phyloP scores from a whole-genome alignment of 306 rosid species.

The Erythrophleum fordii region DNA sequence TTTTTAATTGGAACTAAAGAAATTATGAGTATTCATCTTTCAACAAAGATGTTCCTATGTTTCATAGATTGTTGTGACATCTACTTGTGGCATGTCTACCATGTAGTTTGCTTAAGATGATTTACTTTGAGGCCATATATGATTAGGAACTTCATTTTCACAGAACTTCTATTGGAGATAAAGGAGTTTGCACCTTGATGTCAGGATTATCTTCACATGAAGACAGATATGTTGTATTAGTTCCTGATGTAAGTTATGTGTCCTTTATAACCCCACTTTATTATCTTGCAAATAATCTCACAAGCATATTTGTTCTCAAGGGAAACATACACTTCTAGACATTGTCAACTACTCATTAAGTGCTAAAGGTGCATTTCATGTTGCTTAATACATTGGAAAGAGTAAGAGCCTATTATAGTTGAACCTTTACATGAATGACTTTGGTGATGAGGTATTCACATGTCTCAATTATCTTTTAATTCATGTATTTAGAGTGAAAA shows the following conservation, averaged over 20 bases:
- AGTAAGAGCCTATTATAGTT: constrained; percentile 73
- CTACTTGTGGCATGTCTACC: constrained; percentile 25
- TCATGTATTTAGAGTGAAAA: constrained; percentile 3
- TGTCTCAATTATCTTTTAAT: constrained; percentile 29
- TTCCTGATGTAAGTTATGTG: constrained; percentile 36
- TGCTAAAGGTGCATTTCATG: constrained; percentile 81
- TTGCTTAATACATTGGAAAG: constrained; percentile 79
- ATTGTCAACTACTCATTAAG: constrained; percentile 86
- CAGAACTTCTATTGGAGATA: constrained; percentile 95
- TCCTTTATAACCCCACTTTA: constrained; percentile 12
- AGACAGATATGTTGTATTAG: constrained; percentile 54
- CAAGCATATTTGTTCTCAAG: constrained; percentile 53
- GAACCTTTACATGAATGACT: constrained; percentile 95
- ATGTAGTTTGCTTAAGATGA: constrained; percentile 34
- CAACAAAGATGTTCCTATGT: constrained; percentile 6
- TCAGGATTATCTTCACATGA: constrained; percentile 71
- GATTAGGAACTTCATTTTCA: constrained; percentile 90
- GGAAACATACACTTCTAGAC: constrained; percentile 81
- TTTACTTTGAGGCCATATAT: constrained; percentile 30
- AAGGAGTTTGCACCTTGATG: constrained; percentile 83
- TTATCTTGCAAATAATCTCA: constrained; percentile 41
- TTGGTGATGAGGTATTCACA: constrained; percentile 85
- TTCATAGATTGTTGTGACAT: constrained; percentile 25
- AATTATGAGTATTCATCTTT: constrained; percentile 27
- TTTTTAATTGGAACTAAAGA: constrained; percentile 1